These are phyloP conservation scores for Lentithecium fluviatile DNA, from an alignment of 495 filamentous ascomycete species.

Conservation along the genomic window DNA sequence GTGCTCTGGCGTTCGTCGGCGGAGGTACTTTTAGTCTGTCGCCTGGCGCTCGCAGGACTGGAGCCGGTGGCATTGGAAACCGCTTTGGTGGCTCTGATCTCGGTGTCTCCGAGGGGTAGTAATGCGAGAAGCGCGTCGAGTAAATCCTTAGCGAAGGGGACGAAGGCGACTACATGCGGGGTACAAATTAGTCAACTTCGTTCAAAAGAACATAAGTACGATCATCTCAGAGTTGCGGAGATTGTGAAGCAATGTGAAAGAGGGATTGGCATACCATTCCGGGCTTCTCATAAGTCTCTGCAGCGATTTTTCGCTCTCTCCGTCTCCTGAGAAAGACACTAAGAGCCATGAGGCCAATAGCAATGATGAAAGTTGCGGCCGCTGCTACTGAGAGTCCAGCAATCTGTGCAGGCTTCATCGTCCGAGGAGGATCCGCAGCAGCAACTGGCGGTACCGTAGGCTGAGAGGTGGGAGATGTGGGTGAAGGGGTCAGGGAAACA, in stretches of 20 bases:
- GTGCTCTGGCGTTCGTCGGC: too few relatives aligned
- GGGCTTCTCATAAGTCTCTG: conserved; percentile 10
- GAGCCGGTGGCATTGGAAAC: conserved; percentile 1
- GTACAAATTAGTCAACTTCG: too few relatives aligned
- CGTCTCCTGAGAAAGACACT: conserved; percentile 32
- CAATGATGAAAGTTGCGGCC: conserved; percentile 31
- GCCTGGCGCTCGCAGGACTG: background rate
- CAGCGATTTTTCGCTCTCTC: conserved; percentile 16
- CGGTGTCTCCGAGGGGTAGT: background rate
- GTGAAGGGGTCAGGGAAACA: background rate
- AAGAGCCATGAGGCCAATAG: conserved; percentile 33
- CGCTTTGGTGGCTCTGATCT: background rate
- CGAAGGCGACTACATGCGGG: background rate
- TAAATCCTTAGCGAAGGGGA: background rate
- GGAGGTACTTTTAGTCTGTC: background rate
- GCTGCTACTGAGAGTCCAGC: conserved; percentile 35
- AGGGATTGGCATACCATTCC: background rate
- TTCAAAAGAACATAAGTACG: too few relatives aligned
- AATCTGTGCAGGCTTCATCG: conserved; percentile 36
- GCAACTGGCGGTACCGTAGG: conserved; percentile 3
- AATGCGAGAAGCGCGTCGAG: conserved; percentile 9
- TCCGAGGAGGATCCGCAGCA: conserved; percentile 9
- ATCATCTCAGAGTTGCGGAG: too few relatives aligned
- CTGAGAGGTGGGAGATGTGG: conserved; percentile 6
- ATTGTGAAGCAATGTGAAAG: background rate